Conservation (phyloP, 495 filamentous ascomycete species). For the Entonaema liquescens region DNA sequence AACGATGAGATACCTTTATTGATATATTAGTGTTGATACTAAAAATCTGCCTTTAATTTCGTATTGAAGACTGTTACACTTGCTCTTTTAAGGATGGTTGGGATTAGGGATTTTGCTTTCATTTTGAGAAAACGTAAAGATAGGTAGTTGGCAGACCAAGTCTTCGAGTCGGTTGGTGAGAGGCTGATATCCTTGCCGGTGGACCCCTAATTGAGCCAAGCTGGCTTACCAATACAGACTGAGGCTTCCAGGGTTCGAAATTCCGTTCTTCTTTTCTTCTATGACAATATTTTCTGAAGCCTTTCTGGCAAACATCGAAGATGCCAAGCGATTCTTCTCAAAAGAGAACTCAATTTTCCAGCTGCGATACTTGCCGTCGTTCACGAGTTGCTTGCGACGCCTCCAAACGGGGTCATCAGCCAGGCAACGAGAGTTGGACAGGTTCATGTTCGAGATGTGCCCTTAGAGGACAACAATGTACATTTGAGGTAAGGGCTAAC, state of each 20-base stretch:
- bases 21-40: not conserved
- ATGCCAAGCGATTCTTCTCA: not conserved
- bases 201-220: not conserved
- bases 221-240: not conserved
- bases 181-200: no score
- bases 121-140: no score
- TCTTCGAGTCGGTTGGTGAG: no score
- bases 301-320: not conserved
- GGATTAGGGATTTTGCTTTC: no score
- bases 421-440: not conserved
- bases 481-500: not conserved
- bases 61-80: no score
- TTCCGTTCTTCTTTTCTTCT: no score
- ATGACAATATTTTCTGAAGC: not conserved
- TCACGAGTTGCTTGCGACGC: conserved; percentile 5
- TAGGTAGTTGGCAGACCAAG: no score
- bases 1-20: not conserved
- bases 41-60: not conserved
- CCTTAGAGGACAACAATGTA: not conserved
- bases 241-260: not conserved
- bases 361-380: conserved; percentile 2
- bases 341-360: not conserved
- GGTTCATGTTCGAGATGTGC: not conserved
- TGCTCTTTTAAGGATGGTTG: no score
- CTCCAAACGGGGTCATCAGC: not conserved